Conservation (phyloP, 768 basidiomycete species). For the Gymnopilus junonius region DNA sequence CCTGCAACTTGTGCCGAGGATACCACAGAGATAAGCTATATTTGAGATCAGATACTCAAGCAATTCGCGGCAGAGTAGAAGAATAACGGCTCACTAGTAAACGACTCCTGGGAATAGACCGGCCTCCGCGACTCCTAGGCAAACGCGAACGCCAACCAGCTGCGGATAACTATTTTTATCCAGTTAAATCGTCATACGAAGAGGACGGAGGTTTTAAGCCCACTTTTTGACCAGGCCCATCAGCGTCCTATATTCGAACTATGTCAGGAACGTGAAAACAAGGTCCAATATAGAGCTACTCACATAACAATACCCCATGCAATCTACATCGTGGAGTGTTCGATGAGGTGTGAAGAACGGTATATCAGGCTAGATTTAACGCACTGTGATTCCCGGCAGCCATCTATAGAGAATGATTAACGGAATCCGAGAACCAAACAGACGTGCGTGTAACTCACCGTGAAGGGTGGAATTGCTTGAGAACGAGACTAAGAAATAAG, state of each 20-base stretch:
- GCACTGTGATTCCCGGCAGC: slow-evolving; percentile 68
- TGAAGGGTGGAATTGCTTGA: slow-evolving; percentile 69
- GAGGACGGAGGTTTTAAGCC: slow-evolving; percentile 3
- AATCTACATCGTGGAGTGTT: slow-evolving; percentile 38
- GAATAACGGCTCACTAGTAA: slow-evolving; percentile 57
- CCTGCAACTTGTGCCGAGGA: slow-evolving; percentile 61
- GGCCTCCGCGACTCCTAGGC: slow-evolving; percentile 69
- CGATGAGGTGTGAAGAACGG: background rate
- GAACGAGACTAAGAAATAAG: slow-evolving; percentile 43
- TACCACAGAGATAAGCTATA: slow-evolving; percentile 72
- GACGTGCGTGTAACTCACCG: slow-evolving; percentile 37
- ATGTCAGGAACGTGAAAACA: slow-evolving; percentile 3
- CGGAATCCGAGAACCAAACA: background rate
- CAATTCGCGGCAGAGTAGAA: background rate
- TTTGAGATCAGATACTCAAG: background rate
- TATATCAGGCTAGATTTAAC: slow-evolving; percentile 18
- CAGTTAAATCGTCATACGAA: background rate
- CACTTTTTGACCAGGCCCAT: slow-evolving; percentile 76
- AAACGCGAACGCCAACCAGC: slow-evolving; percentile 59
- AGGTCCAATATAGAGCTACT: slow-evolving; percentile 14
- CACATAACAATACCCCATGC: slow-evolving; percentile 70
- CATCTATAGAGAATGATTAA: slow-evolving; percentile 41
- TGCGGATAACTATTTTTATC: slow-evolving; percentile 54
- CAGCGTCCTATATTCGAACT: slow-evolving; percentile 44
- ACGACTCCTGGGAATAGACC: slow-evolving; percentile 76